phyloP scores from a whole-genome alignment of 768 basidiomycete genomes.

The Termitomyces sp. region DNA sequence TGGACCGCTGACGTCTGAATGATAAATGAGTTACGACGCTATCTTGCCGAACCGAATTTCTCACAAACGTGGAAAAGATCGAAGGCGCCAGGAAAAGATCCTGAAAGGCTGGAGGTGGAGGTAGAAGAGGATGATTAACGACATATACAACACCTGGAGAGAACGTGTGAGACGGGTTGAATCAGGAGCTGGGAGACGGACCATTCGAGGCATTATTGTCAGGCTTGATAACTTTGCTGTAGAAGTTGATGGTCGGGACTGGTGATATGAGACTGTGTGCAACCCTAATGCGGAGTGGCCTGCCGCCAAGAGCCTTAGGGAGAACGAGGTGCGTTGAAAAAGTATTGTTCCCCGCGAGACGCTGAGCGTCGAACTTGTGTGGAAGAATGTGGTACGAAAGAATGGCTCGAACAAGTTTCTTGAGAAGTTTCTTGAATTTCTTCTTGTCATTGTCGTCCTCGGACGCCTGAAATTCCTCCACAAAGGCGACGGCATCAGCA shows the following conservation, averaged over 20 bases:
- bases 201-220: constrained; percentile 53
- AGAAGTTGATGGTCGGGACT: constrained; percentile 45
- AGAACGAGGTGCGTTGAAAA: constrained; percentile 47
- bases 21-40: not conserved
- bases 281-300: constrained; percentile 46
- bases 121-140: constrained; percentile 53
- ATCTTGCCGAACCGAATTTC: constrained; percentile 4
- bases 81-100: constrained; percentile 41
- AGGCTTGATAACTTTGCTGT: constrained; percentile 38
- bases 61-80: constrained; percentile 49
- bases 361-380: constrained; percentile 30
- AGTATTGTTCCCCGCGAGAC: constrained; percentile 54
- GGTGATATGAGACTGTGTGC: constrained; percentile 31
- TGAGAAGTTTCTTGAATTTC: constrained; percentile 53
- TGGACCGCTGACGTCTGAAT: constrained; percentile 56
- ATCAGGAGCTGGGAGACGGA: constrained; percentile 18
- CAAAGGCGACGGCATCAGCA: constrained; percentile 26
- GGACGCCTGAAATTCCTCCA: constrained; percentile 34
- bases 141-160: constrained; percentile 48
- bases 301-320: constrained; percentile 38
- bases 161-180: not conserved
- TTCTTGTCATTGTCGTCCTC: constrained; percentile 40
- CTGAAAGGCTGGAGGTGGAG: constrained; percentile 51
- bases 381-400: constrained; percentile 59
- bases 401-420: constrained; percentile 51